Percentiles rank a stretch among this genome's conserved stretches.
These are phyloP conservation scores for Scheffersomyces stambukii DNA, from an alignment of 1,139 yeast species.

Conservation along the genomic window DNA sequence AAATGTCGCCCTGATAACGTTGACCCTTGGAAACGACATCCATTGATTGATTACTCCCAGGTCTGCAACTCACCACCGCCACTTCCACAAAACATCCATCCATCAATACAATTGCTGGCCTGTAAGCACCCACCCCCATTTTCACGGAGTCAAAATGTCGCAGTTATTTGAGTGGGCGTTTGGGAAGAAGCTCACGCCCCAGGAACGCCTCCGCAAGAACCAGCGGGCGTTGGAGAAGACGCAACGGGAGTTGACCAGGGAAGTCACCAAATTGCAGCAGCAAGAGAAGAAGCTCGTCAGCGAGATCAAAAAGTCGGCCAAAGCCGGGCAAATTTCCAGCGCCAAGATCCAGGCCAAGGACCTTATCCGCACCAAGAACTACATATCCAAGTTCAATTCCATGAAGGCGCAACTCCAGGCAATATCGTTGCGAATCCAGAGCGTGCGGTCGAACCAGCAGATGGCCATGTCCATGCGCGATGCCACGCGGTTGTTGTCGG, in stretches of 20 bases:
- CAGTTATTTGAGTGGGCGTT: slow-evolving; percentile 90
- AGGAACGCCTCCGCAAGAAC: slow-evolving; percentile 89
- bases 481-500: slow-evolving; percentile 80
- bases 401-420: slow-evolving; percentile 97
- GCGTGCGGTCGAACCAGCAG: slow-evolving; percentile 90
- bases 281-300: slow-evolving; percentile 85
- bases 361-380: slow-evolving; percentile 77
- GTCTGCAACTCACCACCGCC: too few species aligned
- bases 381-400: slow-evolving; percentile 81
- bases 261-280: slow-evolving; percentile 74
- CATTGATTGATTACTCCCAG: too few species aligned
- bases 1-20: too few species aligned
- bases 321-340: slow-evolving; percentile 81
- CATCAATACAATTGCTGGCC: not conserved
- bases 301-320: slow-evolving; percentile 90
- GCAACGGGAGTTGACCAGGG: slow-evolving; percentile 87
- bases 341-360: slow-evolving; percentile 96
- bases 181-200: slow-evolving; percentile 91
- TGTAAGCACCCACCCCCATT: too few species aligned
- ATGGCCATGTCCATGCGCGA: slow-evolving; percentile 95
- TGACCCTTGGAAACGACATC: too few species aligned
- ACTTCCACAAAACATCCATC: too few species aligned
- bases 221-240: slow-evolving; percentile 93
- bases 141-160: too few species aligned
- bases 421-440: slow-evolving; percentile 80